Evolutionary conservation across 164 flowering plant species (phyloP), one percentile per base, ranked within the genome.

Genomic region (Nymphaea thermarum): DNA sequence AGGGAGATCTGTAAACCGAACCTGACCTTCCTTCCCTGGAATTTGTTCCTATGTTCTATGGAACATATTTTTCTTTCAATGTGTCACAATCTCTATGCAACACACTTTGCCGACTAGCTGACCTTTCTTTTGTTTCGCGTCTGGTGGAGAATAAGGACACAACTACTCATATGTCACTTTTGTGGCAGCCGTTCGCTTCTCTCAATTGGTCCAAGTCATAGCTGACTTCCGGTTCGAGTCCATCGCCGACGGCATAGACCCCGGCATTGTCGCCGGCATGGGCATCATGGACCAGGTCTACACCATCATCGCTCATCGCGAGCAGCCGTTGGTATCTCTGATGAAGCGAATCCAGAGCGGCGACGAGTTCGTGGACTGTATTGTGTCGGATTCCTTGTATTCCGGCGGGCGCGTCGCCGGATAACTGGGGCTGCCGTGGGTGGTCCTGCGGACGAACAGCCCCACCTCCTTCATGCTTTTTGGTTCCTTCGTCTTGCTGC

Each of bases 351-450:
- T 61, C 25, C 64, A 61, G 64, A 47, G 55, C 12, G 55, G 12
- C 0, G 57, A 66, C 42, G 60, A 65, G 11, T 41, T 62, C 16
- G 64, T 82, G 16, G 69, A 67, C 18, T 78, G 86, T 73, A 55
- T 86, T 60, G 72, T 84, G 44, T 67, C 73, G 44, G 90, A 86
- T 65, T 75, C 64, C 68, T 73, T 79, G 84, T 63, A 76, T 69
- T 81, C 76, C 51, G 65, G 79, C 3, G 72, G 75, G 63, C 67
- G 68, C 5, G 84, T 75, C 8, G 84, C 83, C 4, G 66, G 68
- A 2, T 25, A 66, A 15, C 18, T 84, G 2, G 43, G 69, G 64
- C 59, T 82, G 12, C 82, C 81, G 3, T 73, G 77, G 60, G 67
- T 84, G n/a, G 66, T 75, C 4, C 63, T 84, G 4, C 74, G 77